phyloP scores from a whole-genome alignment of 495 filamentous ascomycete species.

The Parmelia sp. region DNA sequence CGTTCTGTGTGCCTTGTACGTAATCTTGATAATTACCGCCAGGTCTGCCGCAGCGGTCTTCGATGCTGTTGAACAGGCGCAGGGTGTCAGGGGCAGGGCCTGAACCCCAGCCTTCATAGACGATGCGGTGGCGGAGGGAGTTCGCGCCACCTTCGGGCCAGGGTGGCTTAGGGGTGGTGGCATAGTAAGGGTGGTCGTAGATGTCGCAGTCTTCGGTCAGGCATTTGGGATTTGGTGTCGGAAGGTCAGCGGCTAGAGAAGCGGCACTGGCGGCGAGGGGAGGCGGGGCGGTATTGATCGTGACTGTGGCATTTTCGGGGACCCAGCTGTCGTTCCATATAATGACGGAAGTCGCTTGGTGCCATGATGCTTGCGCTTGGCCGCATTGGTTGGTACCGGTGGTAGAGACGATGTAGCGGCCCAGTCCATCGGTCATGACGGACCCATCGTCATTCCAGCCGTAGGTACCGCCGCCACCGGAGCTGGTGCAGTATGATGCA shows the following conservation, averaged over 20 bases:
- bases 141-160: constrained; percentile 6
- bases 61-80: constrained; percentile 8
- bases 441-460: constrained; percentile 22
- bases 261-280: background rate
- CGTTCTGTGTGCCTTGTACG: constrained; percentile 1
- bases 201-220: constrained; percentile 13
- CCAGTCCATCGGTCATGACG: constrained; percentile 8
- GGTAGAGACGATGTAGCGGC: constrained; percentile 14
- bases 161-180: background rate
- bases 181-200: constrained; percentile 19
- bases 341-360: constrained; percentile 2
- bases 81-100: background rate
- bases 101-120: constrained; percentile 2
- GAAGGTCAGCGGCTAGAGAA: background rate
- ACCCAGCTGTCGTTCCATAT: constrained; percentile 12
- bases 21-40: constrained; percentile 10
- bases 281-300: constrained; percentile 17
- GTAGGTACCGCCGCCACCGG: constrained; percentile 18
- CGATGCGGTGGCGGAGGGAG: constrained; percentile 9
- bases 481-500: constrained; percentile 17
- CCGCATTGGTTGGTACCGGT: constrained; percentile 19
- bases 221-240: constrained; percentile 9
- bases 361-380: constrained; percentile 12
- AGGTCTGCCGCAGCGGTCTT: background rate
- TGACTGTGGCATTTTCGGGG: constrained; percentile 7